These are phyloP conservation scores for Macroventuria anomochaeta DNA, from an alignment of 2,329 filamentous ascomycete genomes.

Conservation along the genomic window DNA sequence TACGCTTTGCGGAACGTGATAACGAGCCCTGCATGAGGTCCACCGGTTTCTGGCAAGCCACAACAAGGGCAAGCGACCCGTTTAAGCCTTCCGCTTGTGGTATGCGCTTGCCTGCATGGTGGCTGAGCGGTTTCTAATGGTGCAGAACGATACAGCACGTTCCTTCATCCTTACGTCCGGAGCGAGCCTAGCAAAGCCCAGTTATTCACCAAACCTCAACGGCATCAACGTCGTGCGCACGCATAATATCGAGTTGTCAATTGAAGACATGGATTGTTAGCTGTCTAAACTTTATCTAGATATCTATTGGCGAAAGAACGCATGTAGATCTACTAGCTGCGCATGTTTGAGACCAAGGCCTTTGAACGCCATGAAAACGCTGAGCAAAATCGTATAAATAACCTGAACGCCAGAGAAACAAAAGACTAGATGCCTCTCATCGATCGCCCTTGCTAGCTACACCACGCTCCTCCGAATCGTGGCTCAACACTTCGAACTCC, in stretches of 20 bases:
- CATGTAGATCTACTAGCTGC: too few species aligned
- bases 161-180: background rate
- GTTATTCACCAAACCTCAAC: background rate
- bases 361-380: background rate
- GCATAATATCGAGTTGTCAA: background rate
- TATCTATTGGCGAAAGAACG: background rate
- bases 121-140: background rate
- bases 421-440: background rate
- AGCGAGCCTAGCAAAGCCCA: background rate
- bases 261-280: background rate
- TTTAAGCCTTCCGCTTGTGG: background rate
- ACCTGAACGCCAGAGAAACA: background rate
- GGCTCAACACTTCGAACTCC: background rate
- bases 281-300: background rate
- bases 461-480: constrained; percentile 2
- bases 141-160: constrained; percentile 1
- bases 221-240: background rate
- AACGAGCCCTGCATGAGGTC: background rate
- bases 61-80: constrained; percentile 5
- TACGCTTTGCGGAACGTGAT: constrained; percentile 3
- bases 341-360: too few species aligned
- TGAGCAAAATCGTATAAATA: too few species aligned
- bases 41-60: background rate
- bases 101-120: background rate
- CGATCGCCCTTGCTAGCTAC: background rate